A percentile compares a stretch with the other conserved stretches of the same genome.
Evolutionary conservation across 23 red algal genomes (phyloP).

Genomic region (Gracilaria caudata): DNA sequence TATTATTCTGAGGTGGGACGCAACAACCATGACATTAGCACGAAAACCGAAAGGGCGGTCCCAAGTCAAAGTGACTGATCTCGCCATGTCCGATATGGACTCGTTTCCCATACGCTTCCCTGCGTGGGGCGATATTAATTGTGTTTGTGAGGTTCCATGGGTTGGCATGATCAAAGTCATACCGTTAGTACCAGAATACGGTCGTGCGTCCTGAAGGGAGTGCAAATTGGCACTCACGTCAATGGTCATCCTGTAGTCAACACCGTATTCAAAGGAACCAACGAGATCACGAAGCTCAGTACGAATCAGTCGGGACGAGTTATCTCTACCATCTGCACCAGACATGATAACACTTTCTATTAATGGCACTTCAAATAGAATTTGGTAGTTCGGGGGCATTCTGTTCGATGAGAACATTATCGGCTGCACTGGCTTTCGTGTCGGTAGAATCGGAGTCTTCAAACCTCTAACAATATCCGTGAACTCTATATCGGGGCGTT

Average conservation of each 20-base stretch:
- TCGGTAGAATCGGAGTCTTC: slow-evolving; percentile 73
- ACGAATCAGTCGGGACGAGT: slow-evolving; percentile 39
- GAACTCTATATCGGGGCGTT: slow-evolving; percentile 82
- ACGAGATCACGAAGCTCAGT: slow-evolving; percentile 62
- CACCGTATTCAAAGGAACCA: slow-evolving; percentile 77
- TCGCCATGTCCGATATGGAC: slow-evolving; percentile 2
- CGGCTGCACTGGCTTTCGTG: slow-evolving; percentile 67
- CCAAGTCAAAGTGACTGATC: slow-evolving; percentile 60
- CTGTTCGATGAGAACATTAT: slow-evolving; percentile 76
- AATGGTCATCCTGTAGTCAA: slow-evolving; percentile 80
- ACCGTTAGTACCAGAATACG: slow-evolving; percentile 33
- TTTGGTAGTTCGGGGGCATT: slow-evolving; percentile 75
- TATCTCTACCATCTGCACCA: slow-evolving; percentile 63
- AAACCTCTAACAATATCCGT: slow-evolving; percentile 79
- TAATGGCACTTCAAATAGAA: slow-evolving; percentile 68
- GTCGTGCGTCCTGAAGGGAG: slow-evolving; percentile 55
- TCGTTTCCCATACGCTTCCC: background rate
- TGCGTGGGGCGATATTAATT: background rate
- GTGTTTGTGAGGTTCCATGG: background rate
- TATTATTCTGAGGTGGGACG: slow-evolving; percentile 71
- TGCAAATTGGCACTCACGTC: slow-evolving; percentile 68
- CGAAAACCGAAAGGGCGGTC: slow-evolving; percentile 78
- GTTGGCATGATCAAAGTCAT: slow-evolving; percentile 59
- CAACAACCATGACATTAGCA: slow-evolving; percentile 76
- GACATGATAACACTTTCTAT: slow-evolving; percentile 62